phyloP scores from a whole-genome alignment of 805 yeast genomes.

The Nakazawaea sp. region DNA sequence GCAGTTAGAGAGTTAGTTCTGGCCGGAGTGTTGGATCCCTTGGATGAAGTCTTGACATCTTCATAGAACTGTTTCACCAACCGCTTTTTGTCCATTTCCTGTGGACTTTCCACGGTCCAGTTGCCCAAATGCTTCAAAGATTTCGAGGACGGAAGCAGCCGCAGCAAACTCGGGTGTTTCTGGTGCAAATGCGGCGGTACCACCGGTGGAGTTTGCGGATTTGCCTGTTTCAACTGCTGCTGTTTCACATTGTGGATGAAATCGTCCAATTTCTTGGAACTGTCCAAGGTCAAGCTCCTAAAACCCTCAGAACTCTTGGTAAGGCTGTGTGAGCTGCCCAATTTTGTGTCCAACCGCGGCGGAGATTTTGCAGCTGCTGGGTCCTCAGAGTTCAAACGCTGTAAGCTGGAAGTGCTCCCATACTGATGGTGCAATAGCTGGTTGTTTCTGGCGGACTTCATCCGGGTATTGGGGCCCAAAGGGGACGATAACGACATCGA shows the following conservation, averaged over 20 bases:
- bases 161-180: neutral
- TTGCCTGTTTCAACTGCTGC: neutral
- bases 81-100: slow-evolving; percentile 9
- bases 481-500: too few relatives aligned
- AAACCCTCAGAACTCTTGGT: too few relatives aligned
- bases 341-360: too few relatives aligned
- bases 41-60: slow-evolving; percentile 3
- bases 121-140: neutral
- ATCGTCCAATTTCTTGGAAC: slow-evolving; percentile 6
- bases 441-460: too few relatives aligned
- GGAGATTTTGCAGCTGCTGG: too few relatives aligned
- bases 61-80: slow-evolving; percentile 12
- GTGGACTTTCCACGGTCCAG: neutral
- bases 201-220: neutral
- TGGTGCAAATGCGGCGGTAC: neutral
- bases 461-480: too few relatives aligned
- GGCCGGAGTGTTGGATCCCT: slow-evolving; percentile 1
- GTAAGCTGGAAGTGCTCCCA: too few relatives aligned
- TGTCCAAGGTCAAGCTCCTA: slow-evolving; percentile 5
- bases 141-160: neutral
- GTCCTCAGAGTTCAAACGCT: too few relatives aligned
- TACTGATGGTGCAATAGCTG: too few relatives aligned
- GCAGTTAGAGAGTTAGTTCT: slow-evolving; percentile 2
- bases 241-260: slow-evolving; percentile 4
- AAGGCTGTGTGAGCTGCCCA: too few relatives aligned